phyloP scores from a whole-genome alignment of 164 flowering plant species.

The Aristolochia californica region DNA sequence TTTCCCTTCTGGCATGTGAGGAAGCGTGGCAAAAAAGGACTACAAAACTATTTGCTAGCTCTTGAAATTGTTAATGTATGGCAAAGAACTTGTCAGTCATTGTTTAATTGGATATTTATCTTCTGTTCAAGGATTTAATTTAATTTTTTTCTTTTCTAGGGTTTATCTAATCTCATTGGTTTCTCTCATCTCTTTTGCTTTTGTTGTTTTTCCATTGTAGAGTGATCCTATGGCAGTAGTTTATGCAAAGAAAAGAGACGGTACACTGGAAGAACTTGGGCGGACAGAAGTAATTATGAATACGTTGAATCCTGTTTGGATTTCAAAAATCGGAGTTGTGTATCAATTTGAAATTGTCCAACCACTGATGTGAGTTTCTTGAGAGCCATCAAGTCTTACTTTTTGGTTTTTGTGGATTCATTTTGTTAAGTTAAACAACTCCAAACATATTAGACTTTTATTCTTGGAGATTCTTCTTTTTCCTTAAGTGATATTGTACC shows the following conservation, averaged over 20 bases:
- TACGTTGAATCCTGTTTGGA: conserved; percentile 71
- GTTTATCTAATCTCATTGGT: too few relatives aligned
- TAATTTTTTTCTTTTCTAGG: too few relatives aligned
- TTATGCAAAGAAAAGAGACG: conserved; percentile 58
- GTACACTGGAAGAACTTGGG: conserved; percentile 58
- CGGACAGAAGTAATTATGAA: conserved; percentile 82
- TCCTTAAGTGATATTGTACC: background rate
- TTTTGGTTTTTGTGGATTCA: background rate
- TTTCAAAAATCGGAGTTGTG: conserved; percentile 35
- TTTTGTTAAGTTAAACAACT: background rate
- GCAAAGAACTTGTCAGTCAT: too few relatives aligned
- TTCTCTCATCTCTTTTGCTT: background rate
- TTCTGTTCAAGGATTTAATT: too few relatives aligned
- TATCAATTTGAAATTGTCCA: conserved; percentile 80
- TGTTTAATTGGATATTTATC: too few relatives aligned
- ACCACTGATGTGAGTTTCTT: conserved; percentile 56
- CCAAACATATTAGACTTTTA: too few relatives aligned
- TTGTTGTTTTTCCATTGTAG: conserved; percentile 22
- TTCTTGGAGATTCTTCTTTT: background rate
- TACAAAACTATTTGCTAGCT: too few relatives aligned
- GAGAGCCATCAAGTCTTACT: background rate
- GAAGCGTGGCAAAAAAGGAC: too few relatives aligned
- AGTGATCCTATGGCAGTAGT: conserved; percentile 82
- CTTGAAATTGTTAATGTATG: too few relatives aligned
- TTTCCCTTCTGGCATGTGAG: too few relatives aligned